Percentiles rank a stretch among this genome's conserved stretches.
Conservation (phyloP, 805 yeast genomes). For the Pichia pseudocactophila region DNA sequence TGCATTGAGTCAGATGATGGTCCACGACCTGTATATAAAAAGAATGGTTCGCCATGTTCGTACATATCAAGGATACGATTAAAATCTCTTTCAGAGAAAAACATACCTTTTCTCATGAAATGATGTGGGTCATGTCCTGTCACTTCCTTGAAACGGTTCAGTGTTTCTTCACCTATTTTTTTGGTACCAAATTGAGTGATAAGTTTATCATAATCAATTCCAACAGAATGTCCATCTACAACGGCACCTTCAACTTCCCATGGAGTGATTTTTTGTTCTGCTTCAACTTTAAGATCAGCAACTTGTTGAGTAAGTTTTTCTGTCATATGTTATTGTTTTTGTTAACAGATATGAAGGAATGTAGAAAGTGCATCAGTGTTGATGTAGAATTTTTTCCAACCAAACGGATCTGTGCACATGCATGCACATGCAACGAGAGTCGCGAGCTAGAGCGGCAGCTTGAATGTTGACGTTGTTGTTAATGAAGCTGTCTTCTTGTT, state of each 20-base stretch:
- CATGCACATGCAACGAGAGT: too few relatives aligned
- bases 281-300: slow-evolving; percentile 16
- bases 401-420: too few relatives aligned
- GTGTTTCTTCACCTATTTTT: slow-evolving; percentile 57
- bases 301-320: slow-evolving; percentile 13
- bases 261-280: slow-evolving; percentile 70
- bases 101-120: slow-evolving; percentile 80
- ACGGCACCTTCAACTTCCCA: slow-evolving; percentile 99
- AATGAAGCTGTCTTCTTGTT: too few relatives aligned
- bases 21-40: slow-evolving; percentile 94
- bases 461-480: too few relatives aligned
- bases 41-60: slow-evolving; percentile 92
- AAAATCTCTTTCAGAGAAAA: slow-evolving; percentile 86
- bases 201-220: slow-evolving; percentile 84
- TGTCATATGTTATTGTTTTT: slow-evolving; percentile 7
- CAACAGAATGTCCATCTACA: slow-evolving; percentile 86
- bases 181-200: slow-evolving; percentile 83
- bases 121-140: slow-evolving; percentile 93
- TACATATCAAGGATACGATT: slow-evolving; percentile 71
- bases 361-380: too few relatives aligned
- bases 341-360: too few relatives aligned
- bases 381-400: too few relatives aligned
- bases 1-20: slow-evolving; percentile 94
- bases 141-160: slow-evolving; percentile 63
- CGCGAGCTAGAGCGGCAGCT: too few relatives aligned